These are phyloP conservation scores for Boletus pseudo-olivaceus DNA, from an alignment of 768 basidiomycete genomes.

Conservation along the genomic window DNA sequence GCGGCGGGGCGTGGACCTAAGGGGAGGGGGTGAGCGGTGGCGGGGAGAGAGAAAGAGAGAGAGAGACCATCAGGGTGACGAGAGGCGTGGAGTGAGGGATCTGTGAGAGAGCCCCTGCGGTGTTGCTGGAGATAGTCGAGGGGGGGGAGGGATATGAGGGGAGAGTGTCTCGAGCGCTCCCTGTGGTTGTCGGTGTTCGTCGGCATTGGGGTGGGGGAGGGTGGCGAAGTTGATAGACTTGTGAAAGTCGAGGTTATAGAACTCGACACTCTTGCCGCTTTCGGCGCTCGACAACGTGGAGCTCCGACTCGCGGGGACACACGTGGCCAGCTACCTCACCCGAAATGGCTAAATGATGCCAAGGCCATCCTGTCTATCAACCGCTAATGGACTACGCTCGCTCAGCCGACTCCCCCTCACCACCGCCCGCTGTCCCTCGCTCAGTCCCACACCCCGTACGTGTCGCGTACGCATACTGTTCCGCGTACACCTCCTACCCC, in stretches of 20 bases:
- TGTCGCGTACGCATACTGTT: constrained; percentile 51
- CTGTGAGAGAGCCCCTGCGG: constrained; percentile 79
- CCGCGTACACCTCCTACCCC: constrained; percentile 48
- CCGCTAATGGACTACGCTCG: neutral
- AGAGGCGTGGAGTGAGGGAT: constrained; percentile 70
- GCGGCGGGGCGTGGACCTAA: constrained; percentile 56
- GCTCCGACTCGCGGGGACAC: constrained; percentile 25
- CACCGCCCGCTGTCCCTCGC: constrained; percentile 34
- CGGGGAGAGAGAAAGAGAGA: neutral
- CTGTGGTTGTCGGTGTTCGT: constrained; percentile 24
- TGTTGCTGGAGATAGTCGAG: constrained; percentile 78
- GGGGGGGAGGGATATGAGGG: constrained; percentile 63
- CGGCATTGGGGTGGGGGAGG: neutral
- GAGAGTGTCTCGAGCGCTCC: constrained; percentile 42
- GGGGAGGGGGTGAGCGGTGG: constrained; percentile 26
- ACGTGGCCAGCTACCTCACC: constrained; percentile 26
- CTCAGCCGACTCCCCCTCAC: constrained; percentile 26
- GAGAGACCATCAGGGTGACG: constrained; percentile 22
- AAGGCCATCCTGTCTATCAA: neutral
- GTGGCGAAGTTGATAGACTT: neutral
- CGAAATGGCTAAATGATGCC: constrained; percentile 25
- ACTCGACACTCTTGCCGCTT: constrained; percentile 19
- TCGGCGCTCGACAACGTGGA: constrained; percentile 28
- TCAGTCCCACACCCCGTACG: constrained; percentile 42
- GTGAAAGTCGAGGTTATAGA: constrained; percentile 32